Base-by-base conservation (phyloP, 371 early-diverging fungal genomes). In the Syncephalastrum monosporum region DNA sequence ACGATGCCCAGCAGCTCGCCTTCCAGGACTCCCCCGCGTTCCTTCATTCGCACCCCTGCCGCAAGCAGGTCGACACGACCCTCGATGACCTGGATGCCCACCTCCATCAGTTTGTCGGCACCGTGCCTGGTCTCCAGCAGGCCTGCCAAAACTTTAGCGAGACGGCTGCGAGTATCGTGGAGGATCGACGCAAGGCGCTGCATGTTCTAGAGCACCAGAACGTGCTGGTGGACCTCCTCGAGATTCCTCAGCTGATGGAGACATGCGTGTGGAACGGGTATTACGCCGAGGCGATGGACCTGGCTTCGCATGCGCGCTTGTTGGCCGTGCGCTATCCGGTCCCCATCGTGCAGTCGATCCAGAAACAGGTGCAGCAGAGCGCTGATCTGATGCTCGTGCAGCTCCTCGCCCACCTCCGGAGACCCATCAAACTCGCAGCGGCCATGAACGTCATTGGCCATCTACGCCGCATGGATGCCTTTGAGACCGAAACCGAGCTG, bases 221-320 rank as follows among this genome's bases (percentile, higher is more conserved):
- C 25, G 81, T 81, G 14, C 57, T 88, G 59, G 68, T 83, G 5
- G 87, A 88, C 43, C 71, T 88, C 7, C 64, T 92, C 7, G 91
- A 90, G 55, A 90, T 92, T 33, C 94, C 94, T 5, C 82, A 87
- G 55, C 66, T 93, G 48, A 84, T 91, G 82, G 90, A 93, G 55
- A 90, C 89, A 0, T 89, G 91, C 66, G 87, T 92, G 17, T 78
- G 89, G 62, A 87, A 89, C 46, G 91, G 90, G 0, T 88, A 90
- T 53, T 92, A 91, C 55, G 86, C 89, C 33, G 94, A 93, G 56
- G 94, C 91, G 0, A 85, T 93, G 77, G 91, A 92, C 57, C 65
- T 93, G 24, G 82, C 87, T n/a, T 73, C 83, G 3, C 88, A 90
- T 70, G 89, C 90, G 4, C 79, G 82, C 5, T 71, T 91, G 8